Percentiles rank a stretch among this genome's conserved stretches.
Conservation (phyloP, 768 basidiomycete species). For the Dacryopinax primogenitus region DNA sequence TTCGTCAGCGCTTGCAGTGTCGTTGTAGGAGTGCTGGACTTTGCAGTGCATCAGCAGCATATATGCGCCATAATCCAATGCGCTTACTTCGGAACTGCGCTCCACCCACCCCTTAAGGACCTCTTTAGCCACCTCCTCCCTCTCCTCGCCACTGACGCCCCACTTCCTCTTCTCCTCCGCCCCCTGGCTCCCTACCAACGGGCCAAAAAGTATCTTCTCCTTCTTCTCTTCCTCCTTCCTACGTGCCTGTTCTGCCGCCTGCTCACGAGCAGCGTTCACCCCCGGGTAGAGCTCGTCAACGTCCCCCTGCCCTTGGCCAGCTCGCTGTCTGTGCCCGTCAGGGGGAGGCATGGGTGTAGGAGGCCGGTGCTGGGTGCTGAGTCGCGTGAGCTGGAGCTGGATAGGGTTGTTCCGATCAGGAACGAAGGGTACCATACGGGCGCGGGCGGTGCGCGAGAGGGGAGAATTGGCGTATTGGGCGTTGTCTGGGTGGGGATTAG, state of each 20-base stretch:
- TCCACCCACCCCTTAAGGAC: slow-evolving; percentile 73
- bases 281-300: background rate
- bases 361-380: background rate
- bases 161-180: slow-evolving; percentile 19
- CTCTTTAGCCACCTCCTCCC: slow-evolving; percentile 66
- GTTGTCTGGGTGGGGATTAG: background rate
- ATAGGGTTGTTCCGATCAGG: background rate
- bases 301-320: background rate
- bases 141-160: slow-evolving; percentile 5
- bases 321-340: background rate
- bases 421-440: background rate
- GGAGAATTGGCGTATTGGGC: background rate
- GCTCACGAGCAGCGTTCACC: background rate
- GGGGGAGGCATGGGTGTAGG: background rate
- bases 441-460: background rate
- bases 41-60: background rate
- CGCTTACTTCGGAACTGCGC: slow-evolving; percentile 69
- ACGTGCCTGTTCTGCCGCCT: background rate
- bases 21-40: slow-evolving; percentile 46
- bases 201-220: background rate
- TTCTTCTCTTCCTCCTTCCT: background rate
- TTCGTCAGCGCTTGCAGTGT: slow-evolving; percentile 91
- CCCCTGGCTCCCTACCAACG: background rate
- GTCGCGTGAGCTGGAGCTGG: background rate
- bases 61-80: background rate